Evolutionary conservation across 2,329 filamentous ascomycete genomes (phyloP).

Genomic region (Plenodomus biglobosus): DNA sequence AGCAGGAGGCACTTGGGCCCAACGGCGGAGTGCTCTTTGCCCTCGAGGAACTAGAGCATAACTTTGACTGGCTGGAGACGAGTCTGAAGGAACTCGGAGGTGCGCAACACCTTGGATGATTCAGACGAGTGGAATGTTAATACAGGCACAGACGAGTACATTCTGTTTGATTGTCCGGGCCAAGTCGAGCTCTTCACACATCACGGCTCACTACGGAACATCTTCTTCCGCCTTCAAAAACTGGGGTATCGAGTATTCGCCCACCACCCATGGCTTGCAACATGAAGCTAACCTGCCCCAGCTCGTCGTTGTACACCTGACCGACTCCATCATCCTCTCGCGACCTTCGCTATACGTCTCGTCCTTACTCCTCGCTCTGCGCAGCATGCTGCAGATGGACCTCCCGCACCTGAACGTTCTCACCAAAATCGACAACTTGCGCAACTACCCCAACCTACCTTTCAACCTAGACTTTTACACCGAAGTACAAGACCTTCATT

Average conservation of each 20-base stretch:
- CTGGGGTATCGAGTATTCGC: constrained; percentile 80
- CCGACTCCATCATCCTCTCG: constrained; percentile 91
- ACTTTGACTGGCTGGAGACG: constrained; percentile 87
- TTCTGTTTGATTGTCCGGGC: constrained; percentile 94
- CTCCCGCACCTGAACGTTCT: constrained; percentile 94
- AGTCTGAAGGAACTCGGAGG: constrained; percentile 73
- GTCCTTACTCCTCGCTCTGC: constrained; percentile 85
- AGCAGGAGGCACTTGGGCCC: constrained; percentile 82
- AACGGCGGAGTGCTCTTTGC: constrained; percentile 94
- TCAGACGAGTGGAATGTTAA: not conserved
- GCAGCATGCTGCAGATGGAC: constrained; percentile 98
- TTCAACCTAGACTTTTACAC: constrained; percentile 98
- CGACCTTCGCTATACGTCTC: constrained; percentile 94
- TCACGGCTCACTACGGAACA: constrained; percentile 85
- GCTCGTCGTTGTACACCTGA: constrained; percentile 91
- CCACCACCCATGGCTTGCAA: constrained; percentile 22
- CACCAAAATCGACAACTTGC: constrained; percentile 95
- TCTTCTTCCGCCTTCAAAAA: constrained; percentile 89
- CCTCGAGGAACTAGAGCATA: constrained; percentile 90
- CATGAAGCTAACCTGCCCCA: constrained; percentile 47
- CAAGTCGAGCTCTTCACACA: constrained; percentile 98
- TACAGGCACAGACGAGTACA: constrained; percentile 69
- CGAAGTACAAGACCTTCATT: constrained; percentile 88
- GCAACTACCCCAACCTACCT: constrained; percentile 79
- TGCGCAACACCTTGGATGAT: constrained; percentile 28